A percentile compares a stretch with the other conserved stretches of the same genome.
phyloP scores from a whole-genome alignment of 2,329 filamentous ascomycete genomes.

The Aureobasidium sp. region DNA sequence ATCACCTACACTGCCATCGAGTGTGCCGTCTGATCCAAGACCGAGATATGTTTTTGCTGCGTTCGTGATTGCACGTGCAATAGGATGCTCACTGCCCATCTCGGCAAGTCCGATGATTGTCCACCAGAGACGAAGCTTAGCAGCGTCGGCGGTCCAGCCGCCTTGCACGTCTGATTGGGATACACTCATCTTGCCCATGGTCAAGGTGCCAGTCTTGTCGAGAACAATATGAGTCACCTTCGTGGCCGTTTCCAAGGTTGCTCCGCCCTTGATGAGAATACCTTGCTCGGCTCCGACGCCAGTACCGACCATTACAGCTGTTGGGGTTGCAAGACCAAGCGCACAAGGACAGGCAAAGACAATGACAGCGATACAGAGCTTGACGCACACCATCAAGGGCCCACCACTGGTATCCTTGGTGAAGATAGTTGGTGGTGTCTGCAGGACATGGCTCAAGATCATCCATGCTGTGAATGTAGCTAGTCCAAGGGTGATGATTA shows the following conservation, averaged over 20 bases:
- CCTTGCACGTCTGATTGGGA: slow-evolving; percentile 61
- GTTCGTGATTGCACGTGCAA: slow-evolving; percentile 77
- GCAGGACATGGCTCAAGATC: slow-evolving; percentile 79
- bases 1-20: slow-evolving; percentile 78
- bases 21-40: slow-evolving; percentile 61
- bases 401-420: slow-evolving; percentile 72
- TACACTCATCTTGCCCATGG: slow-evolving; percentile 91
- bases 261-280: slow-evolving; percentile 95
- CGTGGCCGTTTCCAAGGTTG: slow-evolving; percentile 81
- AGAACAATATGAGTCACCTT: slow-evolving; percentile 85
- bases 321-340: slow-evolving; percentile 90
- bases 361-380: slow-evolving; percentile 96
- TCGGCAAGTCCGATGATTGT: slow-evolving; percentile 91
- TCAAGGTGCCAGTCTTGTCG: slow-evolving; percentile 94
- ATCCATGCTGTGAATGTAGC: slow-evolving; percentile 89
- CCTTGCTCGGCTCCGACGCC: slow-evolving; percentile 91
- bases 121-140: slow-evolving; percentile 80
- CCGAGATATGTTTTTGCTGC: slow-evolving; percentile 71
- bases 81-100: slow-evolving; percentile 90
- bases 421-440: slow-evolving; percentile 85
- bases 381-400: slow-evolving; percentile 91
- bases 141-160: slow-evolving; percentile 62
- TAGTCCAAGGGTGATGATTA: slow-evolving; percentile 76
- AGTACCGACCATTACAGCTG: slow-evolving; percentile 98
- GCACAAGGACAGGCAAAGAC: slow-evolving; percentile 97